These are phyloP conservation scores for Coemansia sp. DNA, from an alignment of 192 early-diverging fungal genomes.

Conservation along the genomic window DNA sequence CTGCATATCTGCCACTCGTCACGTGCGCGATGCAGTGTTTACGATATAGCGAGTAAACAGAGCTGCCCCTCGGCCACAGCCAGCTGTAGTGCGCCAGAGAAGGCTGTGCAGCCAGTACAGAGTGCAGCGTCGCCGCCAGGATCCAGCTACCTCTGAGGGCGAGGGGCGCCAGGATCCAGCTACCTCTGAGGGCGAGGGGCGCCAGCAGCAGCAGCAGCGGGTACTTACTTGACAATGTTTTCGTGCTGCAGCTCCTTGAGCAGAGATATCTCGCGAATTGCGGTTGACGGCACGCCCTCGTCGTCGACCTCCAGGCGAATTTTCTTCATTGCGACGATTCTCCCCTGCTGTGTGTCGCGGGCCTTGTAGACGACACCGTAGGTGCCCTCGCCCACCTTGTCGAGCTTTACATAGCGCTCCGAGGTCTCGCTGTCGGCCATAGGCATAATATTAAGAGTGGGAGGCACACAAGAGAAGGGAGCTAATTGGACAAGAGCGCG, in stretches of 20 bases:
- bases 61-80: too few species aligned
- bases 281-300: slow-evolving; percentile 75
- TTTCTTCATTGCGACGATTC: slow-evolving; percentile 70
- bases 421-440: slow-evolving; percentile 17
- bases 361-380: slow-evolving; percentile 82
- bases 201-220: too few species aligned
- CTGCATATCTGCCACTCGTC: too few species aligned
- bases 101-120: too few species aligned
- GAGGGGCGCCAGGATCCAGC: too few species aligned
- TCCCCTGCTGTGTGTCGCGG: slow-evolving; percentile 48
- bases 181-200: too few species aligned
- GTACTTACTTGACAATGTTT: slow-evolving; percentile 74
- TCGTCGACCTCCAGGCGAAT: slow-evolving; percentile 62
- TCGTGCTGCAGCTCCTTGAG: slow-evolving; percentile 81
- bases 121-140: too few species aligned
- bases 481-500: background rate
- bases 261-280: slow-evolving; percentile 81
- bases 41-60: too few species aligned
- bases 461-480: background rate
- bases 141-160: too few species aligned
- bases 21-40: too few species aligned
- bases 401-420: slow-evolving; percentile 63
- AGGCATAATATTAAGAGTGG: slow-evolving; percentile 5
- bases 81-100: too few species aligned
- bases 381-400: slow-evolving; percentile 80